phyloP scores from a whole-genome alignment of 2,329 filamentous ascomycete species.

The Pseudogymnoascus pannorum region DNA sequence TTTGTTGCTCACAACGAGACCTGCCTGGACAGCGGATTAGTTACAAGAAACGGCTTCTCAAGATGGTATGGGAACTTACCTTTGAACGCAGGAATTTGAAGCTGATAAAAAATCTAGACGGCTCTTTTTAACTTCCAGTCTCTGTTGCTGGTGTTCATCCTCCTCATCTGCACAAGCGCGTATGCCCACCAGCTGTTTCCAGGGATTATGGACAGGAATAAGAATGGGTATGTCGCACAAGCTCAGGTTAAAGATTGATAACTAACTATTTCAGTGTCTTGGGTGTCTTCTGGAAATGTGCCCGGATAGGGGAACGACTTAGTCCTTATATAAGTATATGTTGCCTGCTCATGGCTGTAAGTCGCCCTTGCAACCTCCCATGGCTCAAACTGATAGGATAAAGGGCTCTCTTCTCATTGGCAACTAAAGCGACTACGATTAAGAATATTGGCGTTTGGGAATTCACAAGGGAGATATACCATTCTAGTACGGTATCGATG shows the following conservation, averaged over 20 bases:
- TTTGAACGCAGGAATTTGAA: neutral
- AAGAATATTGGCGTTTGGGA: slow-evolving; percentile 15
- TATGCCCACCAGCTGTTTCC: slow-evolving; percentile 90
- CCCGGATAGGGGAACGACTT: slow-evolving; percentile 82
- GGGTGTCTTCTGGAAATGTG: slow-evolving; percentile 93
- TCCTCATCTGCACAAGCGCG: slow-evolving; percentile 91
- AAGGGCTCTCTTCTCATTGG: slow-evolving; percentile 29
- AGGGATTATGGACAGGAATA: slow-evolving; percentile 84
- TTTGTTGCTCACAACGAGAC: slow-evolving; percentile 1
- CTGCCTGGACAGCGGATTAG: neutral
- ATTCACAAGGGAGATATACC: slow-evolving; percentile 9
- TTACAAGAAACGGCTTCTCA: slow-evolving; percentile 1
- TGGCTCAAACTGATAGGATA: slow-evolving; percentile 12
- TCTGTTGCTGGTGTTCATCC: slow-evolving; percentile 84
- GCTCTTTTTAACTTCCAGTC: slow-evolving; percentile 99
- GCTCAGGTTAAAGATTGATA: neutral
- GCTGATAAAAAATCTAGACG: slow-evolving; percentile 48
- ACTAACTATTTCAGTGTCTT: slow-evolving; percentile 29
- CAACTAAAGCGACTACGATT: slow-evolving; percentile 13
- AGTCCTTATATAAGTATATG: slow-evolving; percentile 94
- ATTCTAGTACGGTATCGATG: slow-evolving; percentile 5
- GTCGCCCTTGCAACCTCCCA: slow-evolving; percentile 24
- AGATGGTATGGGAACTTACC: slow-evolving; percentile 16
- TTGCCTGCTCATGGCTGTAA: slow-evolving; percentile 88
- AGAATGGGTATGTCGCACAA: slow-evolving; percentile 61